Percentiles rank a stretch among this genome's conserved stretches.
Evolutionary conservation across 148 eudicot genomes (phyloP).

Genomic region (Rhododendron ovatum): DNA sequence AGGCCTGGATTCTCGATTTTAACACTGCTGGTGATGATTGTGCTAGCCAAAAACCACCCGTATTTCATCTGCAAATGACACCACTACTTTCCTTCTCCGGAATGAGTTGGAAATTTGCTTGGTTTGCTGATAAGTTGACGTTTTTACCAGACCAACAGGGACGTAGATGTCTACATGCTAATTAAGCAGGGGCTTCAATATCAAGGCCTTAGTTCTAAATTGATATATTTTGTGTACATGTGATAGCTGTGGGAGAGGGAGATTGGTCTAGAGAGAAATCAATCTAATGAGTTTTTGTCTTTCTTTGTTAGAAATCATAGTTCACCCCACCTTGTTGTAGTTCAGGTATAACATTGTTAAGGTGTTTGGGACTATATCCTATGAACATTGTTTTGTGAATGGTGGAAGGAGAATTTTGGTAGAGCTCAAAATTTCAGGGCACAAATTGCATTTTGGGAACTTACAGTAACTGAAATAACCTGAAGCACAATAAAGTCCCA

Average conservation of each 20-base stretch:
- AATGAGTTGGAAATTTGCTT: background rate
- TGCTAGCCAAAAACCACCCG: background rate
- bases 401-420: background rate
- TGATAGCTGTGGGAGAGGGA: background rate
- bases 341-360: background rate
- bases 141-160: constrained; percentile 9
- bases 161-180: background rate
- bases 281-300: background rate
- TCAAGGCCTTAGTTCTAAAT: background rate
- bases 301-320: constrained; percentile 3
- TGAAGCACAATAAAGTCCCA: too few species aligned
- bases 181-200: background rate
- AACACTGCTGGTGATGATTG: constrained; percentile 9
- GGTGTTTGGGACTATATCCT: background rate
- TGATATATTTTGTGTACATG: background rate
- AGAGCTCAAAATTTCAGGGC: background rate
- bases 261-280: background rate
- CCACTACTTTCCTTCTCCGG: background rate
- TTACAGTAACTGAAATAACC: too few species aligned
- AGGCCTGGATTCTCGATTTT: background rate
- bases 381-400: background rate
- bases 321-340: background rate
- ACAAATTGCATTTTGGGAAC: background rate
- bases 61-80: background rate
- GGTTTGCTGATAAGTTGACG: constrained; percentile 12